A percentile compares a stretch with the other conserved stretches of the same genome.
Evolutionary conservation across 495 filamentous ascomycete genomes (phyloP).

Genomic region (Penicillium flavigenum): DNA sequence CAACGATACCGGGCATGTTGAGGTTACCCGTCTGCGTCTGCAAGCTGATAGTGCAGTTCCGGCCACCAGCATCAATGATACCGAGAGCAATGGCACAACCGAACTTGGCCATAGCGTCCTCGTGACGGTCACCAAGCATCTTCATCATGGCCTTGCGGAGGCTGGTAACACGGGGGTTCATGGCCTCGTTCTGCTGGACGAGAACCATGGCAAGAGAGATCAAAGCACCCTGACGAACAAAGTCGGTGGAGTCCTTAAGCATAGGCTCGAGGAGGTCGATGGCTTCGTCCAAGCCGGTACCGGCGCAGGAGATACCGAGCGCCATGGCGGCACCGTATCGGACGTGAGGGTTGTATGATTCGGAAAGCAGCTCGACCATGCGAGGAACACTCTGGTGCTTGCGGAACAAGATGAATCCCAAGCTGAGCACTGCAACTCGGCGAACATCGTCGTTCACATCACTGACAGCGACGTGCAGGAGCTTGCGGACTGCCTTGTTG

Average conservation of each 20-base stretch:
- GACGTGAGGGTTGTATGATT: constrained; percentile 98
- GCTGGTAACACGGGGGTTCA: constrained; percentile 84
- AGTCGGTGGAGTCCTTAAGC: constrained; percentile 99
- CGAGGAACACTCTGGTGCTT: constrained; percentile 96
- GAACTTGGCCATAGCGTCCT: constrained; percentile 99
- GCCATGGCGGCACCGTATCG: constrained; percentile 98
- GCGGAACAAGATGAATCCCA: constrained; percentile 97
- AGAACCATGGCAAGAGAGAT: constrained; percentile 96
- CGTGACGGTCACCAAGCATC: constrained; percentile 90
- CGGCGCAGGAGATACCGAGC: constrained; percentile 95
- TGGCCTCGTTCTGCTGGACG: constrained; percentile 93
- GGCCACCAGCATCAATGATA: constrained; percentile 97
- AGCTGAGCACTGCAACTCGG: constrained; percentile 93
- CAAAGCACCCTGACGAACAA: constrained; percentile 95
- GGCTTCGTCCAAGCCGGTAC: constrained; percentile 93
- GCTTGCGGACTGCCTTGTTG: constrained; percentile 97
- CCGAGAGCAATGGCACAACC: constrained; percentile 90
- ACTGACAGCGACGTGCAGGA: constrained; percentile 96
- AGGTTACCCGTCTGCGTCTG: constrained; percentile 98
- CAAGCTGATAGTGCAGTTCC: constrained; percentile 96
- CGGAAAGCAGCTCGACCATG: constrained; percentile 97
- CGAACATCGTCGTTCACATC: constrained; percentile 99
- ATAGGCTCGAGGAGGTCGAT: constrained; percentile 97
- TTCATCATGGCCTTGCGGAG: constrained; percentile 85
- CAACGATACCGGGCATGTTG: constrained; percentile 96